Evolutionary conservation across 257 asterid species (phyloP), one percentile per base, ranked within the genome.

Genomic region (Ballota nigra): DNA sequence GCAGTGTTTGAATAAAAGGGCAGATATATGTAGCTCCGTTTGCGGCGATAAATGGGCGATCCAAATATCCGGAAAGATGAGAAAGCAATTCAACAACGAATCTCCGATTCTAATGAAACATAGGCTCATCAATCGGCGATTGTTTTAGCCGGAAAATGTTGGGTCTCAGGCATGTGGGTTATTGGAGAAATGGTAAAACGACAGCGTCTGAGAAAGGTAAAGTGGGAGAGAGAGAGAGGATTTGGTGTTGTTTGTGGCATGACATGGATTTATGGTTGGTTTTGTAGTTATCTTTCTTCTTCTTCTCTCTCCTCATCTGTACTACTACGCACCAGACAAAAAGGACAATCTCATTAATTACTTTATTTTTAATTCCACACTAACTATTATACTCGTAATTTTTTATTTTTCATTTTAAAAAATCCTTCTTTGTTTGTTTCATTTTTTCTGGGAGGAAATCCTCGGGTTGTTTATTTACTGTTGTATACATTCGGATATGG

Each of bases 221-320:
- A 66, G 77, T 49, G 33, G 58, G 60, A 60, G 66, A 51, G 9
- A 45, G 75, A 65, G 40, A 49, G 34, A 69, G 80, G 10, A 23
- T 31, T 13, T 41, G 49, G 8, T 55, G 60, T 34, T 68, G 43
- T 24, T 51, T 13, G 79, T 36, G 77, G 77, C 57, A 6, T 79
- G 79, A 78, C 82, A 70, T 69, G 79, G 79, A 68, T 78, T 69
- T 68, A 73, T 79, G 77, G 83, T 69, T 72, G 81, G 71, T 78
- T 78, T 74, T 78, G 83, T 74, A 78, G 76, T 63, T 63, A 69
- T 74, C 76, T 43, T 12, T 41, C 67, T 29, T 3, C 41, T 8
- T 3, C 55, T 23, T 73, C 63, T 63, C 68, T 61, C 75, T 24
- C 75, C 45, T 47, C 68, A 67, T 78, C 79, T 78, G 47, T 61